These are phyloP conservation scores for Colletotrichum godetiae DNA, from an alignment of 2,329 filamentous ascomycete species.

Conservation along the genomic window DNA sequence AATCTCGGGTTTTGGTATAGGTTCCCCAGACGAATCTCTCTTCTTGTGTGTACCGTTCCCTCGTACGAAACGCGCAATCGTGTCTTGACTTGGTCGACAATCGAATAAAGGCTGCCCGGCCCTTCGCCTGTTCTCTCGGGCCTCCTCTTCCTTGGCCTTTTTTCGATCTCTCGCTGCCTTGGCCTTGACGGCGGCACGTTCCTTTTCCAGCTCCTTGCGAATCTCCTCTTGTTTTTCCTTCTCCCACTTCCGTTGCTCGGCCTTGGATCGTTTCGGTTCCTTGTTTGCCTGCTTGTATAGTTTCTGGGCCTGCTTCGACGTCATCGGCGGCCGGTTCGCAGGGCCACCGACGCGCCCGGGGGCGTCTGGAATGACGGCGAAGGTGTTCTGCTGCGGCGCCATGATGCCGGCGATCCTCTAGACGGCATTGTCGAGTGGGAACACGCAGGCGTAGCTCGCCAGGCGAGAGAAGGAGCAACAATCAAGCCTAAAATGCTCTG, in stretches of 20 bases:
- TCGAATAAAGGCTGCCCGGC: conserved; percentile 65
- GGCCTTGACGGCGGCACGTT: conserved; percentile 60
- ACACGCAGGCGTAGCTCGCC: background rate
- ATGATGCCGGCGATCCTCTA: conserved; percentile 40
- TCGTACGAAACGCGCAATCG: conserved; percentile 64
- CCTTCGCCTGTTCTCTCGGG: conserved; percentile 61
- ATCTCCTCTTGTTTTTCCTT: conserved; percentile 63
- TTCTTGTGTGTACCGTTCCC: conserved; percentile 47
- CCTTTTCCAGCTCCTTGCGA: conserved; percentile 62
- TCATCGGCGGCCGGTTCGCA: conserved; percentile 48
- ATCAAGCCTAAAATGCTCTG: background rate
- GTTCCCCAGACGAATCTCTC: conserved; percentile 37
- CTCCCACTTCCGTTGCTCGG: conserved; percentile 53
- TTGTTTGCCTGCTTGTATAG: conserved; percentile 50
- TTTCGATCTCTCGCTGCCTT: conserved; percentile 64
- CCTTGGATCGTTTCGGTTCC: conserved; percentile 54
- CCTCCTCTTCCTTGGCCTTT: conserved; percentile 62
- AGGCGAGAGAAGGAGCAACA: background rate
- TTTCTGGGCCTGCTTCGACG: conserved; percentile 54
- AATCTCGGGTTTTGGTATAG: conserved; percentile 1
- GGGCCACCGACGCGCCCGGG: conserved; percentile 38
- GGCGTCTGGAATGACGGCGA: conserved; percentile 54
- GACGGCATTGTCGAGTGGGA: conserved; percentile 15
- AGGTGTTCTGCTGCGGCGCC: conserved; percentile 54
- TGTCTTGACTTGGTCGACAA: conserved; percentile 67